Evolutionary conservation across 345 rosid genomes (phyloP).

Genomic region (Eucalyptus coolabah): DNA sequence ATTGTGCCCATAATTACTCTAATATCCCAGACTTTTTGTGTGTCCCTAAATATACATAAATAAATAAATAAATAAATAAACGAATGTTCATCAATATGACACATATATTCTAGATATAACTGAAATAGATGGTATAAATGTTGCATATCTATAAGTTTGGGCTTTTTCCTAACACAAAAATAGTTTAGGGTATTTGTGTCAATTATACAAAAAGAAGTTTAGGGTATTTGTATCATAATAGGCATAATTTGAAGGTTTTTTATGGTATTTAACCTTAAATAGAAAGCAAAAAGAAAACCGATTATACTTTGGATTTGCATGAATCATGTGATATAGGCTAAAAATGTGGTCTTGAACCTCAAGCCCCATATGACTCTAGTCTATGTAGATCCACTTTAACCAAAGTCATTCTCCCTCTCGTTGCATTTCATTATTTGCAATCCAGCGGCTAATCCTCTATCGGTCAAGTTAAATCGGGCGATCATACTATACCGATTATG

Average conservation of each 20-base stretch:
- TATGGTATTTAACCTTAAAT: background rate
- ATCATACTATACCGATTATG: background rate
- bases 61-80: no score
- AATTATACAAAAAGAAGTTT: no score
- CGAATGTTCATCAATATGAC: background rate
- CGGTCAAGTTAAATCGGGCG: background rate
- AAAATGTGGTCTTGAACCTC: background rate
- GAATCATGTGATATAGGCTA: background rate
- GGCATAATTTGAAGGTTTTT: background rate
- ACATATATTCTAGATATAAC: background rate
- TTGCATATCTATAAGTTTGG: no score
- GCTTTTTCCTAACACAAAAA: background rate
- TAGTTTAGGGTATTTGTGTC: background rate
- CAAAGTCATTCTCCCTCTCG: background rate
- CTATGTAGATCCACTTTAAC: background rate
- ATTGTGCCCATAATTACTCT: background rate
- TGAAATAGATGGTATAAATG: background rate
- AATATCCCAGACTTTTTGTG: background rate
- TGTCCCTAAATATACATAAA: no score
- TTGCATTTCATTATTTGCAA: background rate
- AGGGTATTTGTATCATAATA: background rate
- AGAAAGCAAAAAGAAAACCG: background rate
- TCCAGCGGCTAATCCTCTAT: background rate
- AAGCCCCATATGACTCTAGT: background rate
- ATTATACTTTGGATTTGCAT: background rate